Percentiles rank a stretch among this genome's conserved stretches.
Conservation (phyloP, 208 protist species). For the Endotrypanum monterogeii region DNA sequence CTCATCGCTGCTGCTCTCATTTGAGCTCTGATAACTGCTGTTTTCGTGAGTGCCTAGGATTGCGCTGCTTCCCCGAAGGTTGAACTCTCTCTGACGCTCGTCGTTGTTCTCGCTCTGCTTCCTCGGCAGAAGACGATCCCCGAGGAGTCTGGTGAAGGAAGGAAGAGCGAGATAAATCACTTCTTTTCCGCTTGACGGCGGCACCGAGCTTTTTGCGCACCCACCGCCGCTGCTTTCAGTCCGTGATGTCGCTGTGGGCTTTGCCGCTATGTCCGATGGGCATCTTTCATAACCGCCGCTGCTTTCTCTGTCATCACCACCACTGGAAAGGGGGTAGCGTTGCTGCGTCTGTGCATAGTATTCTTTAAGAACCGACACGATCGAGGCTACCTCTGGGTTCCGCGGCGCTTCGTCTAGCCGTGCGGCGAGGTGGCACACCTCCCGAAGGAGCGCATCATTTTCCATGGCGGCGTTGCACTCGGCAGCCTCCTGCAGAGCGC, state of each 20-base stretch:
- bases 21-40: neutral
- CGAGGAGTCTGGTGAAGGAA: slow-evolving; percentile 6
- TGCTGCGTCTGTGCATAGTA: slow-evolving; percentile 18
- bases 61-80: neutral
- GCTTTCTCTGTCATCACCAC: neutral
- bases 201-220: too few species aligned
- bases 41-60: neutral
- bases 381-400: slow-evolving; percentile 31
- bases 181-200: neutral
- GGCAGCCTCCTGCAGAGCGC: slow-evolving; percentile 40
- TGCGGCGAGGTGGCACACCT: slow-evolving; percentile 49
- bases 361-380: slow-evolving; percentile 22
- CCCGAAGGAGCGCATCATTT: slow-evolving; percentile 55
- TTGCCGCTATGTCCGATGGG: neutral
- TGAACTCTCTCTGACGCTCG: neutral
- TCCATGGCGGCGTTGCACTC: slow-evolving; percentile 50
- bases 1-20: neutral
- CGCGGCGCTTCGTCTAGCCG: slow-evolving; percentile 52
- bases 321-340: neutral
- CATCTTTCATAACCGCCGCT: neutral
- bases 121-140: neutral
- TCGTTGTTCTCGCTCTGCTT: slow-evolving; percentile 4
- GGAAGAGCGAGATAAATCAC: slow-evolving; percentile 8
- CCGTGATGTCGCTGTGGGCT: neutral
- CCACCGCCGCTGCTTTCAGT: neutral